These are phyloP conservation scores for Lasiodiplodia sp. DNA, from an alignment of 2,329 filamentous ascomycete species.

Conservation along the genomic window DNA sequence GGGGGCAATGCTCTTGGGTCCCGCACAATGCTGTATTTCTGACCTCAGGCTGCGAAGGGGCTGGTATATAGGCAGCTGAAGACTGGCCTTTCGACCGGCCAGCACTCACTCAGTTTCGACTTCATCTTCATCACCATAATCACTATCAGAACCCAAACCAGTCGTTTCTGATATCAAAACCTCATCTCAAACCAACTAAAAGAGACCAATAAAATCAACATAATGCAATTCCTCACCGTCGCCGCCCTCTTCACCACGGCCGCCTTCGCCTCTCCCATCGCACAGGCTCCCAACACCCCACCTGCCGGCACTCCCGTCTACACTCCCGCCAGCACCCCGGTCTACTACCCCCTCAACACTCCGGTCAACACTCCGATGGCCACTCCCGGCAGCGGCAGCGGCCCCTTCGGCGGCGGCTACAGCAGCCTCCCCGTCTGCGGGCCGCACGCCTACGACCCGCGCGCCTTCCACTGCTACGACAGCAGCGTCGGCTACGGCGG, in stretches of 20 bases:
- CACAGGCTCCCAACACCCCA: background rate
- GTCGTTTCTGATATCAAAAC: slow-evolving; percentile 10
- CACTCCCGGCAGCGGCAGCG: background rate
- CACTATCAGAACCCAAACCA: slow-evolving; percentile 7
- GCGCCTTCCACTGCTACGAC: slow-evolving; percentile 17
- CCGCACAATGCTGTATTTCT: background rate
- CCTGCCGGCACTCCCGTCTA: background rate
- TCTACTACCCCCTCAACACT: background rate
- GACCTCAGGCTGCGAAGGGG: slow-evolving; percentile 1
- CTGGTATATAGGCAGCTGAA: slow-evolving; percentile 1
- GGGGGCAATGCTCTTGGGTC: slow-evolving; percentile 14
- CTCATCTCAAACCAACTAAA: background rate
- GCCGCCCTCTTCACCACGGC: slow-evolving; percentile 14
- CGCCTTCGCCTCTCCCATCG: slow-evolving; percentile 10
- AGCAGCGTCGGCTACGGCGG: background rate
- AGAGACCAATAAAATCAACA: background rate
- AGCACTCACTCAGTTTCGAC: background rate
- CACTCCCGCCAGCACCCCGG: background rate
- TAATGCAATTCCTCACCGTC: slow-evolving; percentile 27
- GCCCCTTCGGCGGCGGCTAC: background rate
- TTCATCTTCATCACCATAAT: slow-evolving; percentile 2
- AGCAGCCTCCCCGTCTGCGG: slow-evolving; percentile 18
- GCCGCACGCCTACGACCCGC: slow-evolving; percentile 1
- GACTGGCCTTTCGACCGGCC: background rate
- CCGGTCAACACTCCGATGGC: background rate